phyloP scores from a whole-genome alignment of 371 early-diverging fungal species.

The Mortierella sp. region DNA sequence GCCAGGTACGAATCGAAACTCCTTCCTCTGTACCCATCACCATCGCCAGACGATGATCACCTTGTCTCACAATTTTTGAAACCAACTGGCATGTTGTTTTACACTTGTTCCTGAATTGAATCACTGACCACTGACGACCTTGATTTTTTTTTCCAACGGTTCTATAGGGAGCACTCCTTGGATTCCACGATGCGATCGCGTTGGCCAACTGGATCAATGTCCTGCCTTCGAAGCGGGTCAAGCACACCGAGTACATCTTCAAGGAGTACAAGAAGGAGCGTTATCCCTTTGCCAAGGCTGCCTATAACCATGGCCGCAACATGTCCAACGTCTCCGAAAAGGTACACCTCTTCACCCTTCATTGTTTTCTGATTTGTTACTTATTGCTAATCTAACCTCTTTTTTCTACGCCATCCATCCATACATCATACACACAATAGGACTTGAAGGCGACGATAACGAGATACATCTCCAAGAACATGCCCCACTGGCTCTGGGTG shows the following conservation, averaged over 20 bases:
- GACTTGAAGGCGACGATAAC: conserved; percentile 3
- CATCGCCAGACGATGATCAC: too few species aligned
- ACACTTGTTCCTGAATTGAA: neutral
- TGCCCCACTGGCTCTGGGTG: conserved; percentile 12
- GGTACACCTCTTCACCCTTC: neutral
- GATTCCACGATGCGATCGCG: conserved; percentile 16
- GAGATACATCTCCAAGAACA: conserved; percentile 8
- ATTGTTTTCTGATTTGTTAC: neutral
- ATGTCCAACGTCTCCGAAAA: conserved; percentile 15
- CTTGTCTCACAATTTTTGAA: neutral
- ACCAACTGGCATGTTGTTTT: neutral
- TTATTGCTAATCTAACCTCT: too few species aligned
- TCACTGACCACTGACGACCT: neutral
- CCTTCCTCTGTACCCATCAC: neutral
- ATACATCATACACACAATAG: neutral
- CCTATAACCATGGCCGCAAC: neutral
- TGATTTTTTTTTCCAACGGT: neutral
- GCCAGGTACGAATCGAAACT: neutral
- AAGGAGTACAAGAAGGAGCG: conserved; percentile 21
- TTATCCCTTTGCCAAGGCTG: conserved; percentile 10
- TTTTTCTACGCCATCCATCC: neutral
- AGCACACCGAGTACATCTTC: neutral
- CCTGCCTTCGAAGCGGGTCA: neutral
- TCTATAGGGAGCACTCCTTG: conserved; percentile 12
- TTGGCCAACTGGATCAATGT: conserved; percentile 23